Evolutionary conservation across 116 monocot genomes (phyloP), one percentile per base, ranked within the genome.

Genomic region (Dioscorea cayenensis): DNA sequence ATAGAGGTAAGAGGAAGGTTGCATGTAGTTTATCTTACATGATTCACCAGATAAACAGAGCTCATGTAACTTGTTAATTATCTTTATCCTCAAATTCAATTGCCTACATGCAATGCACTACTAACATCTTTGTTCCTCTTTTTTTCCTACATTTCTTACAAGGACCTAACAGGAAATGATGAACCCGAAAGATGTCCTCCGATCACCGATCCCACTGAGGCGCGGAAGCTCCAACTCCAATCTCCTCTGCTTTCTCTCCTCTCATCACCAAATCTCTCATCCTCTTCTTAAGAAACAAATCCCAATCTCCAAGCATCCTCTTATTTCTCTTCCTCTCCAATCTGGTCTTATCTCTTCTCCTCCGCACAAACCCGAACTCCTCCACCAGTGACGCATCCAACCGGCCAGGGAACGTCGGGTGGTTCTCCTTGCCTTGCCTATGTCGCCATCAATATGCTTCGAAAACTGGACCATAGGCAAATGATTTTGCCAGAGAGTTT

Each of bases 301-400:
- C 78, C 70, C 73, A 68, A 73, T 76, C 78, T n/a, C 36, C 73
- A 18, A 89, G 66, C 61, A 83, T 2, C 77, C 27, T 66, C 83
- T 85, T 85, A 59, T 73, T 85, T 76, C 51, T 85, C 78, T 83
- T 78, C 71, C 77, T 68, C 80, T 85, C 89, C 67, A 69, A 7
- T 63, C 81, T 71, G 38, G 85, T 72, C 76, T 71, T 77, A 78
- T 83, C 83, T 67, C 61, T 73, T 60, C 78, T 49, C 75, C 76
- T 66, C 74, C 89, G 66, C 55, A 65, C 80, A 68, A 50, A 78
- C 7, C 73, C 72, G n/a, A 89, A 80, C 77, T 89, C 89, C 76
- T 85, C 83, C 64, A 78, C 85, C 68, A 89, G 73, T 11, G 89
- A 85, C 51, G 72, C 68, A 10, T 83, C 83, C 52, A 49, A 19